Evolutionary conservation across 1,284 basidiomycete genomes (phyloP).

Genomic region (Tremellales sp.): DNA sequence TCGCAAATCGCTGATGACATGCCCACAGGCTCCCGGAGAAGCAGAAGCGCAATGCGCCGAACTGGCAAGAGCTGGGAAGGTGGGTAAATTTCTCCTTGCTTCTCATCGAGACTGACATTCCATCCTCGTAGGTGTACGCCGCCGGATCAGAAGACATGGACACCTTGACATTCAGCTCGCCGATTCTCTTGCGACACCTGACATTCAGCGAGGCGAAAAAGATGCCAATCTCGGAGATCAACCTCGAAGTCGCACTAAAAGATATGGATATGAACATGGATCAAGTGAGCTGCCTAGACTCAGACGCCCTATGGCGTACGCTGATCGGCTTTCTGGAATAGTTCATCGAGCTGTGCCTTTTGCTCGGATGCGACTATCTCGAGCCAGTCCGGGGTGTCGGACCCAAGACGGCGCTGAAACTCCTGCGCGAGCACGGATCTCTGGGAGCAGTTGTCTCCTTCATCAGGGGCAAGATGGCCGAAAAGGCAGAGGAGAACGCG

Average conservation of each 20-base stretch:
- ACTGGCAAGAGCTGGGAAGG: slow-evolving; percentile 89
- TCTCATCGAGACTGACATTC: not conserved
- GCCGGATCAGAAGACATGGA: slow-evolving; percentile 99
- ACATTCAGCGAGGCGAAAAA: slow-evolving; percentile 99
- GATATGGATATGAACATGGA: slow-evolving; percentile 91
- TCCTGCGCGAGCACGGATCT: slow-evolving; percentile 79
- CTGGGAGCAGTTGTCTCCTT: slow-evolving; percentile 79
- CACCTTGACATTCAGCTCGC: slow-evolving; percentile 91
- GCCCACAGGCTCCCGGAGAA: slow-evolving; percentile 82
- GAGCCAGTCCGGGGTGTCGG: slow-evolving; percentile 58
- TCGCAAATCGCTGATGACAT: not conserved
- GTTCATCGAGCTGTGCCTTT: slow-evolving; percentile 96
- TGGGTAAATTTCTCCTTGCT: slow-evolving; percentile 34
- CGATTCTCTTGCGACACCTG: slow-evolving; percentile 88
- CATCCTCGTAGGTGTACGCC: slow-evolving; percentile 69
- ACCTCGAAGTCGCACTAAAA: slow-evolving; percentile 73
- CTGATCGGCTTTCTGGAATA: slow-evolving; percentile 38
- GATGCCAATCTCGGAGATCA: slow-evolving; percentile 92
- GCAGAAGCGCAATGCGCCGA: slow-evolving; percentile 99
- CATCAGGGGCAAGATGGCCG: slow-evolving; percentile 68
- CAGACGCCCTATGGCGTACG: not conserved
- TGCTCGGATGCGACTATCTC: slow-evolving; percentile 97
- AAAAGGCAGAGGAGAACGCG: slow-evolving; percentile 47
- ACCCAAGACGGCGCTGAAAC: slow-evolving; percentile 81
- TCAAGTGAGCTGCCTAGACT: slow-evolving; percentile 55